Conservation (phyloP, 2,329 filamentous ascomycete species). For the Venturia asperata region DNA sequence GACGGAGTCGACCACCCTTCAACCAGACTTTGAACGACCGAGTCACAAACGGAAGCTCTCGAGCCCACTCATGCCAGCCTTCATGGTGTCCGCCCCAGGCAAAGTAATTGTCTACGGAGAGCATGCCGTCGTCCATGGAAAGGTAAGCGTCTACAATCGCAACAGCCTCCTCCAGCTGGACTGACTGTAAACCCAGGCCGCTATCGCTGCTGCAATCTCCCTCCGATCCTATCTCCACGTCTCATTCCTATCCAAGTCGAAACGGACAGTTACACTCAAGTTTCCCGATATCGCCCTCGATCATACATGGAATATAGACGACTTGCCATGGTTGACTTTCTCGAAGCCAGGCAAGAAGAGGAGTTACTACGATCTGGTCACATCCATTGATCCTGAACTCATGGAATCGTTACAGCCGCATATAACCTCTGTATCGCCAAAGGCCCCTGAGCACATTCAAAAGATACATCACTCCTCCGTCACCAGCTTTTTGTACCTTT, state of each 20-base stretch:
- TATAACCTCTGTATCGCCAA: conserved; percentile 61
- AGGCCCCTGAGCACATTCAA: conserved; percentile 60
- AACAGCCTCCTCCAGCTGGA: not conserved
- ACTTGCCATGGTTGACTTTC: conserved; percentile 81
- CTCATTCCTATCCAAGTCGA: conserved; percentile 86
- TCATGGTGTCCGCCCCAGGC: conserved; percentile 96
- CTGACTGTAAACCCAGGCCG: conserved; percentile 52
- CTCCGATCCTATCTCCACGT: conserved; percentile 94
- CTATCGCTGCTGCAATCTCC: conserved; percentile 91
- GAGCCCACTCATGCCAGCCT: conserved; percentile 68
- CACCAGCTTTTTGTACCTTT: conserved; percentile 83
- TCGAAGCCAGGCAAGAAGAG: conserved; percentile 79
- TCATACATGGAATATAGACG: conserved; percentile 91
- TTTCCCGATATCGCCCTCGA: conserved; percentile 87
- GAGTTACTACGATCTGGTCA: conserved; percentile 80
- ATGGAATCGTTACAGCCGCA: conserved; percentile 74
- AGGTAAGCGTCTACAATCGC: conserved; percentile 46
- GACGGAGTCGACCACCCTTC: not conserved
- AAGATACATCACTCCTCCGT: conserved; percentile 81
- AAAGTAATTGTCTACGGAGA: conserved; percentile 99
- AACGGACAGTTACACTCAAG: conserved; percentile 75
- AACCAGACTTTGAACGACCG: not conserved
- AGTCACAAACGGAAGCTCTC: conserved; percentile 28
- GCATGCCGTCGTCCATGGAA: conserved; percentile 95
- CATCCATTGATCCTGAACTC: conserved; percentile 74